phyloP scores from a whole-genome alignment of 2,329 filamentous ascomycete species.

The Capronia epimyces region DNA sequence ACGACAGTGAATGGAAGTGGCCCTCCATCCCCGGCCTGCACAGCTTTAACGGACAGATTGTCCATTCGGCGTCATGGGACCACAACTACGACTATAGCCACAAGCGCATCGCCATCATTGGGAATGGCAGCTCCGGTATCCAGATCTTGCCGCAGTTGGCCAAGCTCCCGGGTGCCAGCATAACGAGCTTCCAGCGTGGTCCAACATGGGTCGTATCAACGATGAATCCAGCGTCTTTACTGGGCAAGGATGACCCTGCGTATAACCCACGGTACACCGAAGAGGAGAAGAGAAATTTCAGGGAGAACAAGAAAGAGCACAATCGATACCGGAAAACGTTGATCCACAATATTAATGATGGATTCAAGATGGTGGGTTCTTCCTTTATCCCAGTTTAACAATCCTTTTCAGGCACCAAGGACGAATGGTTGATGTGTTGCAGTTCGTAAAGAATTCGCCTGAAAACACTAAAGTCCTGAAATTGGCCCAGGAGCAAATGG shows the following conservation, averaged over 20 bases:
- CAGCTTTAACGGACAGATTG: slow-evolving; percentile 29
- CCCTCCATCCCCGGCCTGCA: slow-evolving; percentile 30
- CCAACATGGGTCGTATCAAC: slow-evolving; percentile 34
- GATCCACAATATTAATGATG: slow-evolving; percentile 23
- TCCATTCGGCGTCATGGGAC: slow-evolving; percentile 32
- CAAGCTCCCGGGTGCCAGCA: slow-evolving; percentile 19
- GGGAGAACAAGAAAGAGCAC: slow-evolving; percentile 32
- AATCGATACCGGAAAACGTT: slow-evolving; percentile 36
- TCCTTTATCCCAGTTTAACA: background rate
- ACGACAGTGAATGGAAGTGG: slow-evolving; percentile 32
- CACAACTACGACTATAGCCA: slow-evolving; percentile 27
- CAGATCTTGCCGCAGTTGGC: slow-evolving; percentile 35
- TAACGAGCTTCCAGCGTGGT: slow-evolving; percentile 34
- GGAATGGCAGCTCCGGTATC: slow-evolving; percentile 36
- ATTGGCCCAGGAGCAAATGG: slow-evolving; percentile 19
- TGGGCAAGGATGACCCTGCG: slow-evolving; percentile 24
- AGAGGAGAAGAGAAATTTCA: slow-evolving; percentile 32
- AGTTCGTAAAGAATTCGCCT: slow-evolving; percentile 18
- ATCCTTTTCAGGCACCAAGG: too few species aligned
- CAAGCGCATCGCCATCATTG: slow-evolving; percentile 32
- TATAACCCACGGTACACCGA: slow-evolving; percentile 29
- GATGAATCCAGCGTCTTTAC: slow-evolving; percentile 27
- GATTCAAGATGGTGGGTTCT: slow-evolving; percentile 18
- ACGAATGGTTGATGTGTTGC: too few species aligned
- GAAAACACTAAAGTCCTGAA: slow-evolving; percentile 21